These are phyloP conservation scores for Moniliella sp. DNA, from an alignment of 1,284 basidiomycete species.

Conservation along the genomic window DNA sequence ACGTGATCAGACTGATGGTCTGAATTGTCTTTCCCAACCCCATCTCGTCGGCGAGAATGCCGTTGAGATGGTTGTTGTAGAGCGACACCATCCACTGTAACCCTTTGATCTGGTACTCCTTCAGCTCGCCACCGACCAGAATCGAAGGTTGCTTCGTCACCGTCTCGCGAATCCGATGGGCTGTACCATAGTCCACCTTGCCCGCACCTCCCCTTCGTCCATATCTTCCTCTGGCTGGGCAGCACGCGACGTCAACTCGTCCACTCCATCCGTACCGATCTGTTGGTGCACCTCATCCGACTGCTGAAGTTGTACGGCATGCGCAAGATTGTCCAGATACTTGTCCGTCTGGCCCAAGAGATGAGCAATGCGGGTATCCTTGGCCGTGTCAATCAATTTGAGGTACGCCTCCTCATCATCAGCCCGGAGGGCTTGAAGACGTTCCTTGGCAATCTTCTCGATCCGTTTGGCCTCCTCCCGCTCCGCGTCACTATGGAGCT, in stretches of 20 bases:
- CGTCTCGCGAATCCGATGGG: conserved; percentile 77
- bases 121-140: conserved; percentile 40
- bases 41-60: conserved; percentile 34
- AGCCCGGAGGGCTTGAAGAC: conserved; percentile 86
- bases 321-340: conserved; percentile 81
- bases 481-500: conserved; percentile 39
- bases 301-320: conserved; percentile 83
- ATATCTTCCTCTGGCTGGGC: conserved; percentile 46
- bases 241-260: conserved; percentile 74
- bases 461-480: conserved; percentile 47
- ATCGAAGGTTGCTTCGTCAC: conserved; percentile 60
- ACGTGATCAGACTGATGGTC: conserved; percentile 33
- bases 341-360: conserved; percentile 77
- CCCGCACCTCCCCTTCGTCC: conserved; percentile 39
- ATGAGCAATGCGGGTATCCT: conserved; percentile 96
- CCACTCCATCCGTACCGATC: conserved; percentile 38
- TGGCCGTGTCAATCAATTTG: conserved; percentile 95
- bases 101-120: conserved; percentile 34
- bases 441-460: conserved; percentile 85
- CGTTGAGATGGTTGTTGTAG: conserved; percentile 34
- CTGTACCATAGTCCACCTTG: conserved; percentile 90
- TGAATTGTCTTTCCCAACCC: conserved; percentile 34
- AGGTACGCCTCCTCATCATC: conserved; percentile 99
- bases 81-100: conserved; percentile 34
- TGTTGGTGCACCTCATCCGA: conserved; percentile 43